These are phyloP conservation scores for Calcarisporium arbuscula DNA, from an alignment of 2,329 filamentous ascomycete genomes.

Conservation along the genomic window DNA sequence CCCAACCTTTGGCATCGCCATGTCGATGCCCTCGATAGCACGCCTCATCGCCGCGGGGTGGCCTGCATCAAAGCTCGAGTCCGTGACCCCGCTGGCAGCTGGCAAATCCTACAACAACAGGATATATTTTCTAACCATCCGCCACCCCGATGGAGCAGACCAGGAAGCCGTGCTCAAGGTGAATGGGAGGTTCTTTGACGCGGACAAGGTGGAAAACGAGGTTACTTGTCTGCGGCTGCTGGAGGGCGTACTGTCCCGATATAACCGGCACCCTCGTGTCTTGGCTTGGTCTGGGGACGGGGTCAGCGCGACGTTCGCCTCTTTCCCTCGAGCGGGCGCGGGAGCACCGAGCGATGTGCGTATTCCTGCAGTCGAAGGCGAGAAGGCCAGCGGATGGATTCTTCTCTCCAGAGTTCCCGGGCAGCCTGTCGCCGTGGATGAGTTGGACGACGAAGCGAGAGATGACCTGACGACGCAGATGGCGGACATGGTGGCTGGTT, in stretches of 20 bases:
- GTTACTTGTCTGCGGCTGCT: conserved; percentile 13
- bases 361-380: too few relatives aligned
- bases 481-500: conserved; percentile 10
- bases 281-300: conserved; percentile 17
- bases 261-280: conserved; percentile 11
- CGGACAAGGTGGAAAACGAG: conserved; percentile 17
- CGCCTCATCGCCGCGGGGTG: too few relatives aligned
- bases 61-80: conserved; percentile 6
- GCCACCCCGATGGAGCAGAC: background rate
- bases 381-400: conserved; percentile 18
- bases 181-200: conserved; percentile 15
- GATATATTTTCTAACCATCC: conserved; percentile 14
- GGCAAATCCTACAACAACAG: conserved; percentile 17
- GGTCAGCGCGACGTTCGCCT: background rate
- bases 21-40: too few relatives aligned
- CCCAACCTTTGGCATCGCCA: too few relatives aligned
- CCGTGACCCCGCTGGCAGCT: conserved; percentile 6
- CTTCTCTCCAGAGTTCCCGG: conserved; percentile 13
- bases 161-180: conserved; percentile 14
- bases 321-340: too few relatives aligned
- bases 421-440: conserved; percentile 4
- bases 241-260: conserved; percentile 11
- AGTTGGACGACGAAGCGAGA: conserved; percentile 8
- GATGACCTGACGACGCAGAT: conserved; percentile 11
- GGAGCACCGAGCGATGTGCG: too few relatives aligned